These are phyloP conservation scores for Epichloe glyceriae DNA, from an alignment of 2,329 filamentous ascomycete species.

Conservation along the genomic window DNA sequence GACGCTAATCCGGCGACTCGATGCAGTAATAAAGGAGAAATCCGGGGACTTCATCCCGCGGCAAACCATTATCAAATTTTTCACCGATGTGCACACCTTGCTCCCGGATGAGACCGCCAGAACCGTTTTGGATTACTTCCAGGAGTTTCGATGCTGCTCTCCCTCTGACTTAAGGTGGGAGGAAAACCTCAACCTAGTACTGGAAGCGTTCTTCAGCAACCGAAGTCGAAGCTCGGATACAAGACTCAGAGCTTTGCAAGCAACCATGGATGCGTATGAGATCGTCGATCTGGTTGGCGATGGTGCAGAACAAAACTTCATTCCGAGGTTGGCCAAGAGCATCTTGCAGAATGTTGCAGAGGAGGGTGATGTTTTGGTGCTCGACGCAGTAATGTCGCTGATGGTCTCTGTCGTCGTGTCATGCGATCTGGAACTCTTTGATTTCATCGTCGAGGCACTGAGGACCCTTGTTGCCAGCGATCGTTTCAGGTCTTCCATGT, in stretches of 20 bases:
- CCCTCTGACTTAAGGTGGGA: constrained; percentile 60
- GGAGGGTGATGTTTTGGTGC: constrained; percentile 51
- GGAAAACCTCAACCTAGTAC: constrained; percentile 44
- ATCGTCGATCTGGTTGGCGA: constrained; percentile 46
- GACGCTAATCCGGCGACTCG: constrained; percentile 34
- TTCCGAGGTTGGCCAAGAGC: constrained; percentile 45
- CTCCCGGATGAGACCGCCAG: constrained; percentile 52
- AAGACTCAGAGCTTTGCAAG: constrained; percentile 48
- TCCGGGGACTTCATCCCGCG: constrained; percentile 46
- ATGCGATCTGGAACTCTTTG: constrained; percentile 45
- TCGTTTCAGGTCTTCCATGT: constrained; percentile 29
- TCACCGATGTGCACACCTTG: constrained; percentile 46
- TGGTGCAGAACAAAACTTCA: constrained; percentile 42
- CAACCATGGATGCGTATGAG: constrained; percentile 46
- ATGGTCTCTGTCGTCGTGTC: constrained; percentile 51
- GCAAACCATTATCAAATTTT: constrained; percentile 53
- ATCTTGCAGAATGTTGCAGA: constrained; percentile 47
- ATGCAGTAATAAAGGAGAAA: constrained; percentile 31
- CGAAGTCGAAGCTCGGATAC: constrained; percentile 46
- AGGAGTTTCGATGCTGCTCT: constrained; percentile 56
- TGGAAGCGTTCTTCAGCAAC: constrained; percentile 52
- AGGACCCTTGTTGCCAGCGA: constrained; percentile 37
- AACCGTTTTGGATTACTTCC: constrained; percentile 53
- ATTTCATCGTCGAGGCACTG: constrained; percentile 41
- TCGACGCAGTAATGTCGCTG: constrained; percentile 52